These are phyloP conservation scores for Eucalyptus marginata DNA, from an alignment of 345 rosid genomes.

Conservation along the genomic window DNA sequence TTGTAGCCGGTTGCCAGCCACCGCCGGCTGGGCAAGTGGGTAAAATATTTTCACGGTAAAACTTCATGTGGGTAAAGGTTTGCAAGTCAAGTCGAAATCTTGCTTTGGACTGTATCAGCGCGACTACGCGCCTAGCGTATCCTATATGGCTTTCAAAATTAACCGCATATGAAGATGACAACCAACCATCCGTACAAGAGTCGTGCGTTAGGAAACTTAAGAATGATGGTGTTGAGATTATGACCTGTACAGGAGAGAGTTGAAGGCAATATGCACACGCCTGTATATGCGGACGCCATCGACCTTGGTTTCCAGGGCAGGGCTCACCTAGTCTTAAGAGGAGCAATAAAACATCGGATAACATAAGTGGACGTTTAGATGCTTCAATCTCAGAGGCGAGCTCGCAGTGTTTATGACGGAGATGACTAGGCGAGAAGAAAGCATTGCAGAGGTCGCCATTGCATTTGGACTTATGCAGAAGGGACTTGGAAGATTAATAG, in stretches of 20 bases:
- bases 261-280: background rate
- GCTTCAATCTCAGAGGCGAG: background rate
- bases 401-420: background rate
- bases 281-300: background rate
- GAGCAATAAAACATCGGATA: background rate
- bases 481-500: background rate
- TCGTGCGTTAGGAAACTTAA: background rate
- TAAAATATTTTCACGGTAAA: background rate
- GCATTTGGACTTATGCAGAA: background rate
- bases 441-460: background rate
- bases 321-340: background rate
- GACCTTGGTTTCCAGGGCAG: background rate
- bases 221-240: background rate
- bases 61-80: background rate
- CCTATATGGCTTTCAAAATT: background rate
- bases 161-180: background rate
- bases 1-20: accelerated
- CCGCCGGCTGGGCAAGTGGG: accelerated
- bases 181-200: background rate
- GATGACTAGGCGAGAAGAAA: background rate
- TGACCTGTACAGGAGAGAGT: background rate
- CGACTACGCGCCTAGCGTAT: background rate
- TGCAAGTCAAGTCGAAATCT: background rate
- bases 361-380: background rate
- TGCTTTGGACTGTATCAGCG: background rate